A percentile compares a stretch with the other conserved stretches of the same genome.
These are phyloP conservation scores for Berberis thunbergii DNA, from an alignment of 164 flowering plant genomes.

Conservation along the genomic window DNA sequence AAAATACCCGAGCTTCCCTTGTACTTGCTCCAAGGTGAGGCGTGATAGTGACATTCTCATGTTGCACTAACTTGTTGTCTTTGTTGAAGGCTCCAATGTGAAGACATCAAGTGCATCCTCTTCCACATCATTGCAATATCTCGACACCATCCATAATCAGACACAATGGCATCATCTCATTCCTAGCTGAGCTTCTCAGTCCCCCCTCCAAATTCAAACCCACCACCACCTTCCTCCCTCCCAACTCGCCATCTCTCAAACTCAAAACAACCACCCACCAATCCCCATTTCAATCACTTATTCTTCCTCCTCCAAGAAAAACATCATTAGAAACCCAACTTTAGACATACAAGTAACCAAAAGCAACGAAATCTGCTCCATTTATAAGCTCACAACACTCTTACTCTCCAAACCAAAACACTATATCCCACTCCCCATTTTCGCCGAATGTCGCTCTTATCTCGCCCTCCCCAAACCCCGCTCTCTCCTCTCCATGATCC, in stretches of 20 bases:
- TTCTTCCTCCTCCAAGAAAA: constrained; percentile 18
- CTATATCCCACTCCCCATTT: constrained; percentile 51
- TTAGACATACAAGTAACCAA: constrained; percentile 58
- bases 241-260: not conserved
- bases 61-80: constrained; percentile 62
- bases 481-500: constrained; percentile 61
- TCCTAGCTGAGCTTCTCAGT: not conserved
- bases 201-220: not conserved
- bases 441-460: constrained; percentile 74
- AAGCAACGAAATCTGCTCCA: constrained; percentile 66
- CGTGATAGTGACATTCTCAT: constrained; percentile 66
- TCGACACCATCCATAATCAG: too few species aligned
- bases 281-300: not conserved
- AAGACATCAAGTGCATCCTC: constrained; percentile 95
- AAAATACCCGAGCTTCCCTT: constrained; percentile 50
- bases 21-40: constrained; percentile 97
- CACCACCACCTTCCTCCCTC: constrained; percentile 4
- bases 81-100: constrained; percentile 69
- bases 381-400: constrained; percentile 72
- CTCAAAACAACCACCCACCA: not conserved
- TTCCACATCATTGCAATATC: constrained; percentile 1
- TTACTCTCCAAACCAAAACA: constrained; percentile 86
- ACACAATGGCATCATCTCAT: constrained; percentile 2
- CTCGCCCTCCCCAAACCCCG: constrained; percentile 45
- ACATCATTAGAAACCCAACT: constrained; percentile 44